Base-by-base conservation (phyloP, 306 rosid genomes). In the Cucumis hystrix region DNA sequence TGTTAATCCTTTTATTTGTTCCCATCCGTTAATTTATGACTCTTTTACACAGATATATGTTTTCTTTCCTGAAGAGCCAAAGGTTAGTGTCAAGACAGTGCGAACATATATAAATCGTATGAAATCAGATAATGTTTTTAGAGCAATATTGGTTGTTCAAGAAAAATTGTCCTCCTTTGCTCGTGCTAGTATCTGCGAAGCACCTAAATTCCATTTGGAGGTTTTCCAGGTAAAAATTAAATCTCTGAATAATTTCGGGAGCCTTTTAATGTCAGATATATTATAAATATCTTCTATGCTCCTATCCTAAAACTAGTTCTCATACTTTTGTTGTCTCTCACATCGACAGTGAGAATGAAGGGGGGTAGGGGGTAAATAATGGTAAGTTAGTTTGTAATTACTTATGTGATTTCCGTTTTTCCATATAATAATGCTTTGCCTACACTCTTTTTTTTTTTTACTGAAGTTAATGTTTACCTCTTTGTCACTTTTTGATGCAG, bases 171-270 rank as follows among this genome's bases (percentile, higher is more conserved):
- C 96, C 21, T 82, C 91, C 2, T 81, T 79, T 49, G 95, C 96
- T 8, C 77, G 77, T 43, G 82, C 71, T 7, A 78, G 78, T 76
- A 20, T 90, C 30, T 61, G 78, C 69, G 92, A 87, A 81, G 83
- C 85, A 28, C 76, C 90, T 14, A 83, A 88, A 47, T 86, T 87
- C 77, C 89, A 76, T 64, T 77, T 89, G 87, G 98, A 92, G 82
- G 89, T 92, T 58, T 95, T 95, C 66, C 93, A 87, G 98, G 98
- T 90, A 65, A 83, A 62, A 8, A 28, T 78, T 76, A 57, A 41
- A 43, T 41, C 18, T 68, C 33, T 67, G 11, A 20, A 40, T 67
- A 2, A 3, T 20, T 39, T 9, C 30, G 10, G 17, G 16, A 10
- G 8, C 20, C 30, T 18, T 40, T 40, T 21, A 67, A 7, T 67